Base-by-base conservation (phyloP, 345 rosid species). In the Mallotus nudiflorus region DNA sequence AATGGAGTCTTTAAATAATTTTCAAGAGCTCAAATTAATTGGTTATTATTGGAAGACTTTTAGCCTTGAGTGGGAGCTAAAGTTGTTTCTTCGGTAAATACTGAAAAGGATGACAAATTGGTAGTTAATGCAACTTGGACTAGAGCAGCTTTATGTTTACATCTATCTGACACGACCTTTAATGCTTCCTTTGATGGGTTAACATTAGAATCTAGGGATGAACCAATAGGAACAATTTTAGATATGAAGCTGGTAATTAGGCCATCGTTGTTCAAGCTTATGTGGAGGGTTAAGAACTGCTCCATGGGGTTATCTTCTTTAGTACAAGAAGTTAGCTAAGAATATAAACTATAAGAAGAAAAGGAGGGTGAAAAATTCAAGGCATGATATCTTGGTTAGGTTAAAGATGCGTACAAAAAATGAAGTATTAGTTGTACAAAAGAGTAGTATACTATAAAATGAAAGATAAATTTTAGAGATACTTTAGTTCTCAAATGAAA, bases 231-330 rank as follows among this genome's bases (percentile, higher is more conserved):
- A 49, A 70, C 59, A 44, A 77, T 72, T 77, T 82, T 94, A 11
- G 87, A 85, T 57, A 94, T 76, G 64, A 96, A 91, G 70, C 82
- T 83, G 0, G 91, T 87, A 63, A 82, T 69, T 64, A 67, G 71
- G 54, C 74, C 79, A 77, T 78, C 88, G 60, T 83, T 80, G 67
- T 82, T 88, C 76, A 95, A 76, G 69, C 79, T 81, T 0, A 89
- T 76, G 62, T 92, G 85, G 70, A 95, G 94, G 59, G 82, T 81
- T 80, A 95, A 82, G 82, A 92, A 95, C 78, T 85, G 90, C 78
- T 95, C 97, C 63, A 95, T 93, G 1, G 97, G 97, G 80, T 89
- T 88, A 56, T 90, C 97, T 85, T 90, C 97, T 75, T 88, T 86
- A 2, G 99, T 93, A 55, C 89, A 77, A 33, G 85, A 77, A 58